Percentiles rank a stretch among this genome's conserved stretches.
These are phyloP conservation scores for Murraya koenigii DNA, from an alignment of 345 rosid genomes.

Conservation along the genomic window DNA sequence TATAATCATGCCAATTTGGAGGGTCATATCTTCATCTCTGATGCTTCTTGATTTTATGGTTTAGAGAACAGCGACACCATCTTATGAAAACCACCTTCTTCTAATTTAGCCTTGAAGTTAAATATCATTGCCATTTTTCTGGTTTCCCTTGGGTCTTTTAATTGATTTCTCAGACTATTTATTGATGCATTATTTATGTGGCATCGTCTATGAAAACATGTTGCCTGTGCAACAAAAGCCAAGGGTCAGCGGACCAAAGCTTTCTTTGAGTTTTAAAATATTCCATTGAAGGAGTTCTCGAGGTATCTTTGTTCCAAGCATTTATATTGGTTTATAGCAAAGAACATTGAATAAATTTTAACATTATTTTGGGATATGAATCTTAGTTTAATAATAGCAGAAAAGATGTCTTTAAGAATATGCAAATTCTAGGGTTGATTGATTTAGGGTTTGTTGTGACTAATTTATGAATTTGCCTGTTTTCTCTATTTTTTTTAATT, in stretches of 20 bases:
- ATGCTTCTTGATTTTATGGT: background rate
- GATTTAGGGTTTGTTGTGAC: too few relatives aligned
- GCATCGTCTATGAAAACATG: background rate
- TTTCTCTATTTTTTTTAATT: too few relatives aligned
- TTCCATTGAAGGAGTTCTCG: conserved; percentile 93
- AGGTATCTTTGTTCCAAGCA: conserved; percentile 50
- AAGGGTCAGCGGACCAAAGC: conserved; percentile 74
- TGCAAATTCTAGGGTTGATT: too few relatives aligned
- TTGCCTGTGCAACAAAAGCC: conserved; percentile 57
- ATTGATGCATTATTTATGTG: background rate
- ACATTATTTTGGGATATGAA: background rate
- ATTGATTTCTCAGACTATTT: conserved; percentile 1
- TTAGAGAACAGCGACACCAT: too few relatives aligned
- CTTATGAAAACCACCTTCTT: background rate
- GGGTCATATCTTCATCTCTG: background rate
- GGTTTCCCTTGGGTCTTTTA: background rate
- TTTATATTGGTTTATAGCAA: background rate
- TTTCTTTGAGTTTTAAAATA: conserved; percentile 90
- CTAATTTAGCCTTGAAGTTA: background rate
- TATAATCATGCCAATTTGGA: background rate
- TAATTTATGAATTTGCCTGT: too few relatives aligned
- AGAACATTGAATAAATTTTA: background rate
- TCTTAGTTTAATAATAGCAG: background rate
- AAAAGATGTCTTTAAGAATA: background rate
- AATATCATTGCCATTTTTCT: background rate